A percentile compares a stretch with the other conserved stretches of the same genome.
phyloP scores from a whole-genome alignment of 2,329 filamentous ascomycete species.

The Ceratocystis papillata region DNA sequence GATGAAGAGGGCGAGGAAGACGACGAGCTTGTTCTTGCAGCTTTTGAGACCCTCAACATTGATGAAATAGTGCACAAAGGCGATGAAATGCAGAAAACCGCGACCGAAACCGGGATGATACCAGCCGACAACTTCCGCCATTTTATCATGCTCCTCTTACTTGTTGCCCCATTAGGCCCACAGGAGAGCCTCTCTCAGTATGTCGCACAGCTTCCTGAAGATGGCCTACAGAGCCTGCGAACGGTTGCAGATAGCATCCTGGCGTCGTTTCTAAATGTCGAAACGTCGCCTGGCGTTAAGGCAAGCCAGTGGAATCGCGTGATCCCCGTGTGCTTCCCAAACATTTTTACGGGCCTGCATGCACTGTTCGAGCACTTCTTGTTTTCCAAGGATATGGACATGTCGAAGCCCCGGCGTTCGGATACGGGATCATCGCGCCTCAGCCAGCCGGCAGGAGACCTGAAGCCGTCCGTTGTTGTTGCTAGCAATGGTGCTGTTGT shows the following conservation, averaged over 20 bases:
- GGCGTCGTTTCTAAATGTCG: conserved; percentile 53
- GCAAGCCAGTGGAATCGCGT: conserved; percentile 51
- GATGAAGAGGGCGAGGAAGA: conserved; percentile 36
- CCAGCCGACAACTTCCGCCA: conserved; percentile 63
- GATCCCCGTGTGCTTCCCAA: conserved; percentile 50
- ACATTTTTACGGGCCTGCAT: conserved; percentile 56
- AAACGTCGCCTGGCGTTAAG: conserved; percentile 52
- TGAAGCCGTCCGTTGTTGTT: conserved; percentile 5
- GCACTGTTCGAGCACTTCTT: conserved; percentile 65
- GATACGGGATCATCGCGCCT: conserved; percentile 9
- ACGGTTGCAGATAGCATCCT: conserved; percentile 54
- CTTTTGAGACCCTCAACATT: conserved; percentile 56
- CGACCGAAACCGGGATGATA: conserved; percentile 51
- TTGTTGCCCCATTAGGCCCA: conserved; percentile 52
- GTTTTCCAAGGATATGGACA: conserved; percentile 60
- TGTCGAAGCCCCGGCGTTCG: conserved; percentile 39
- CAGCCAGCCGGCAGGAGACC: neutral
- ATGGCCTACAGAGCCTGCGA: conserved; percentile 43
- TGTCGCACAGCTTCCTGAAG: conserved; percentile 45
- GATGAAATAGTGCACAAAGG: conserved; percentile 49
- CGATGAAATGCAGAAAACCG: conserved; percentile 34
- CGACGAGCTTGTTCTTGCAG: conserved; percentile 53
- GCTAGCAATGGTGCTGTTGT: neutral
- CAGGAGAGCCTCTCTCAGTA: conserved; percentile 56
- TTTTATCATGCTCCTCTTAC: conserved; percentile 57